Evolutionary conservation across 805 yeast species (phyloP), one percentile per base, ranked within the genome.

Genomic region (Monosporozyma aerobia): DNA sequence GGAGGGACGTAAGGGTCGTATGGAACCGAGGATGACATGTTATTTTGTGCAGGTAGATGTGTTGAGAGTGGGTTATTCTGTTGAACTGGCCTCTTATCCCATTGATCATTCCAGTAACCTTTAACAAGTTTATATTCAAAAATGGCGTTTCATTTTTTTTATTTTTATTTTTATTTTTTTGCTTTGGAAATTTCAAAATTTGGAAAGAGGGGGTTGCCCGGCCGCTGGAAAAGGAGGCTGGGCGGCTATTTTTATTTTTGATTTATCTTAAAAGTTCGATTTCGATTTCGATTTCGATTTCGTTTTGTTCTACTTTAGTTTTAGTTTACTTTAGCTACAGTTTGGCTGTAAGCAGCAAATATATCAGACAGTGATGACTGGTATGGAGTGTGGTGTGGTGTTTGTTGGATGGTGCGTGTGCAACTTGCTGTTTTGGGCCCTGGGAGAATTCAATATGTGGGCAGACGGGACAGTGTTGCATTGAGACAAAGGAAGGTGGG

Each of bases 1-100:
- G 83, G 78, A 50, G 92, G 92, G 57, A 84, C 82, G 63, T 84
- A 87, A 63, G 95, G 95, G 68, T 87, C 95, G 67, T 87, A 87
- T 53, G 95, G 95, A 49, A 80, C 85, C 41, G 88, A 79, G 23
- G 90, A 83, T 19, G 90, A 80, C 92, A 85, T 85, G 32, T 23
- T 49, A 11, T 11, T 32, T 32, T 47, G 49, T 47, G 23, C 2
- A 25, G 8, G 11, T 46, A 41, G n/a, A 7, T 44, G 14, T 44
- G 33, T 44, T 25, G 27, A 6, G 11, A 4, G 43, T 47, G 19
- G 9, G 16, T 25, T 44, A 32, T 27, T 25, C 32, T 14, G 50
- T 7, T 48, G 44, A 7, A 10, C n/a, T 35, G 10, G 2, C 29
- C 29, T 27, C 29, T 27, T 27, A 27, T 27, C 29, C 29, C 7